Percentiles rank a stretch among this genome's conserved stretches.
Conservation (phyloP, 139 green algal species). For the Coelastrella sp. region DNA sequence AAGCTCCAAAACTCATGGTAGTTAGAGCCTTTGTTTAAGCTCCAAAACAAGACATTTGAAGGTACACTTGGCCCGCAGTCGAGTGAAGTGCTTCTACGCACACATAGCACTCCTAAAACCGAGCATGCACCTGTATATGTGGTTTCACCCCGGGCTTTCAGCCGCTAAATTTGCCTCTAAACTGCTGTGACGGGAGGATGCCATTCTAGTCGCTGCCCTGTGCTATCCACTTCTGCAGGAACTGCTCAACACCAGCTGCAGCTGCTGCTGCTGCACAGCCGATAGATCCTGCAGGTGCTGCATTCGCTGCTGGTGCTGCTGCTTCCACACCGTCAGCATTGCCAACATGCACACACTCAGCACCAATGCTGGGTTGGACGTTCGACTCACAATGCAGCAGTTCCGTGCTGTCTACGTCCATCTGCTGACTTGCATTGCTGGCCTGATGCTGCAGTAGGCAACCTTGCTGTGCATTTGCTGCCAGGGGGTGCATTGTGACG, state of each 20-base stretch:
- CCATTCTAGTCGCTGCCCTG: too few relatives aligned
- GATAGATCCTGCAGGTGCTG: not conserved
- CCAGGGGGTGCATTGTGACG: too few relatives aligned
- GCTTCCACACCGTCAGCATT: not conserved
- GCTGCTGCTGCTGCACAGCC: not conserved
- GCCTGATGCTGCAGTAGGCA: not conserved
- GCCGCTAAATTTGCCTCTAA: too few relatives aligned
- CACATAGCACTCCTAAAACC: too few relatives aligned
- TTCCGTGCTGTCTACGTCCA: not conserved
- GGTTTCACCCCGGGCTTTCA: too few relatives aligned
- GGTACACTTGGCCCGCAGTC: too few relatives aligned
- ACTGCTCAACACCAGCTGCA: not conserved
- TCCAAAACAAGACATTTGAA: too few relatives aligned
- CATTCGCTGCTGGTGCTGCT: not conserved
- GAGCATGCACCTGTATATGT: too few relatives aligned
- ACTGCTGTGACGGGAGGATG: too few relatives aligned
- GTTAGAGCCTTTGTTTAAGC: too few relatives aligned
- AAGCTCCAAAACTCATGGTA: too few relatives aligned
- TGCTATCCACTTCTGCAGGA: not conserved
- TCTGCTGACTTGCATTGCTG: not conserved
- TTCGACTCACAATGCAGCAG: not conserved
- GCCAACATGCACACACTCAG: not conserved
- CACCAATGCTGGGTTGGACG: not conserved
- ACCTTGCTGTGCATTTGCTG: not conserved
- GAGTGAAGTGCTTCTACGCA: too few relatives aligned